Evolutionary conservation across 768 basidiomycete genomes (phyloP), one percentile per base, ranked within the genome.

Genomic region (Xerocomellus chrysenteron): DNA sequence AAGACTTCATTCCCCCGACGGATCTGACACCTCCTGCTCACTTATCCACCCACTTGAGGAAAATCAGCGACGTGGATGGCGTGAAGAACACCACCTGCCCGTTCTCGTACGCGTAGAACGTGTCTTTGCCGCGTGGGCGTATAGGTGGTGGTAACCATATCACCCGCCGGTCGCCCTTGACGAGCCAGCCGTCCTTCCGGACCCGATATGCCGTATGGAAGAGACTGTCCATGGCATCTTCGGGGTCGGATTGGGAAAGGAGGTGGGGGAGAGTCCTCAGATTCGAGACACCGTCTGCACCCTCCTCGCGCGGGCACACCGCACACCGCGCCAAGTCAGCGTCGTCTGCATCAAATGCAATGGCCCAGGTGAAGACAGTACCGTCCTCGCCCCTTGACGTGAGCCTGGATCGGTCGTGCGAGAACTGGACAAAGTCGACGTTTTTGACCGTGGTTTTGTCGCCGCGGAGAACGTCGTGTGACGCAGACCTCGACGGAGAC

Each of bases 131-230:
- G 17, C 37, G 47, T 4, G 63, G 59, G 2, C 56, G 59, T 0
- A 40, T 2, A 19, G 1, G 35, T 0, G 53, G 41, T 8, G 64
- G 55, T 0, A 64, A 5, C 64, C 59, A 65, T 32, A 63, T n/a
- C 12, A 66, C 35, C 16, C 64, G 55, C 13, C 48, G 54, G 5
- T 66, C 54, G 5, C 59, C 63, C 1, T 62, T 30, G 47, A 57
- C 57, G 16, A 65, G 61, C 65, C 61, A 66, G 3, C 64, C 65
- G 5, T 64, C 64, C 50, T 60, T 64, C 3, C 52, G 63, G 9
- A 63, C 47, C n/a, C 55, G 57, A 32, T 56, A 64, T 0, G 61
- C 8, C 19, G 57, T 64, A 30, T 47, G 52, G 3, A 54, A 50
- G 21, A 39, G 30, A 14, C 24, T 4, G 36, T 64, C 61, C 26